Conservation (phyloP, 768 basidiomycete genomes). For the Leccinum boreale region DNA sequence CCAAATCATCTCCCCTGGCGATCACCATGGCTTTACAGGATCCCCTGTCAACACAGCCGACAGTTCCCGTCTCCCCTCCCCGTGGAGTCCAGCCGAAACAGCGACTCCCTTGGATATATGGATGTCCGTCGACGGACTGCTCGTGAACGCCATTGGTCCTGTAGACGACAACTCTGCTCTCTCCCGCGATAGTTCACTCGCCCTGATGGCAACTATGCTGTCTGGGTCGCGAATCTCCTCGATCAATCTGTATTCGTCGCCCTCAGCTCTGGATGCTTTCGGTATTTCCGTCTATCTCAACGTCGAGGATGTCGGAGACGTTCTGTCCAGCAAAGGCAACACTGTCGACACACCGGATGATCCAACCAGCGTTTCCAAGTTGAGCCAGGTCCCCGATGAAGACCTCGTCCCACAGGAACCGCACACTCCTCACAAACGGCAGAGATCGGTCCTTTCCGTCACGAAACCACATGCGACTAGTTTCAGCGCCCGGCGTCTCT, state of each 20-base stretch:
- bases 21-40: slow-evolving; percentile 7
- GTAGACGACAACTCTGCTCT: background rate
- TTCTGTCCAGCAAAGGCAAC: background rate
- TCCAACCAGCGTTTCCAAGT: background rate
- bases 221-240: slow-evolving; percentile 3
- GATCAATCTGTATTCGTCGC: slow-evolving; percentile 11
- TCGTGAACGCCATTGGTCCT: slow-evolving; percentile 18
- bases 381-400: background rate
- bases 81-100: slow-evolving; percentile 28
- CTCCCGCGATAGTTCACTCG: background rate
- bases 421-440: slow-evolving; percentile 9
- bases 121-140: slow-evolving; percentile 21
- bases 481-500: slow-evolving; percentile 1
- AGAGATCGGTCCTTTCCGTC: slow-evolving; percentile 14
- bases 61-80: slow-evolving; percentile 22
- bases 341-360: background rate
- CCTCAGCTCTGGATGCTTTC: slow-evolving; percentile 16
- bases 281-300: slow-evolving; percentile 16
- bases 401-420: background rate
- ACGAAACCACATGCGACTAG: background rate
- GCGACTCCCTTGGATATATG: slow-evolving; percentile 14
- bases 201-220: background rate
- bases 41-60: slow-evolving; percentile 4
- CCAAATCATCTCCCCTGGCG: slow-evolving; percentile 21
- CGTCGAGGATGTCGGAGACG: slow-evolving; percentile 5